Evolutionary conservation across 1,139 yeast genomes (phyloP).

Genomic region (Spencermartinsiella ligniputridi): DNA sequence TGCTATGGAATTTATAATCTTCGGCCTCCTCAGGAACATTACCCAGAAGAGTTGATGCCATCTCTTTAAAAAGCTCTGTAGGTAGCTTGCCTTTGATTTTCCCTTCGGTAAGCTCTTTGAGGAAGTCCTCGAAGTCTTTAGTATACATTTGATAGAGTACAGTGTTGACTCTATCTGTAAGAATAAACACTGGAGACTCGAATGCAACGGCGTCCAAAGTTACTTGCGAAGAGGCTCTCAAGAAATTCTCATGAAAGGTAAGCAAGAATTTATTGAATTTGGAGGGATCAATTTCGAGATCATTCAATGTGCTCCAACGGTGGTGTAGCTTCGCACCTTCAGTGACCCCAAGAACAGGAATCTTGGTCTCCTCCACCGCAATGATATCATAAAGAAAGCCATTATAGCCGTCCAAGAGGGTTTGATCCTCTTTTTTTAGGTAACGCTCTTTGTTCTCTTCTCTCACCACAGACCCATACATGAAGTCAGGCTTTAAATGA

Average conservation of each 20-base stretch:
- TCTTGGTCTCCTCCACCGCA: background rate
- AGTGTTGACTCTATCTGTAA: background rate
- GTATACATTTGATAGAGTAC: background rate
- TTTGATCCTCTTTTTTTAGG: too few species aligned
- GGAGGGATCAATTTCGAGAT: background rate
- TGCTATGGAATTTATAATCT: background rate
- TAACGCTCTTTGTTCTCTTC: background rate
- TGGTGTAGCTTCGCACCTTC: background rate
- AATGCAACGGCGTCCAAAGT: background rate
- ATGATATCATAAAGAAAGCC: background rate
- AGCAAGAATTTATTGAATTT: too few species aligned
- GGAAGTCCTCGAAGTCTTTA: background rate
- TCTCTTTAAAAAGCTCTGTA: background rate
- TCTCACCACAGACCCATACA: background rate
- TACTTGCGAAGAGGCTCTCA: background rate
- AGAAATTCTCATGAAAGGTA: background rate
- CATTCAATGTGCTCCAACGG: background rate
- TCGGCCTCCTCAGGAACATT: background rate
- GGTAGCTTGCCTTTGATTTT: background rate
- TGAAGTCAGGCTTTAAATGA: background rate
- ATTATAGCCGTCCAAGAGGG: too few species aligned
- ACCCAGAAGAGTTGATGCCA: background rate
- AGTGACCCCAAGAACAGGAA: background rate
- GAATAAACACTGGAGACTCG: background rate
- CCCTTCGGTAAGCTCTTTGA: background rate